Base-by-base conservation (phyloP, 2,329 filamentous ascomycete genomes). In the Trichoderma pleuroti region DNA sequence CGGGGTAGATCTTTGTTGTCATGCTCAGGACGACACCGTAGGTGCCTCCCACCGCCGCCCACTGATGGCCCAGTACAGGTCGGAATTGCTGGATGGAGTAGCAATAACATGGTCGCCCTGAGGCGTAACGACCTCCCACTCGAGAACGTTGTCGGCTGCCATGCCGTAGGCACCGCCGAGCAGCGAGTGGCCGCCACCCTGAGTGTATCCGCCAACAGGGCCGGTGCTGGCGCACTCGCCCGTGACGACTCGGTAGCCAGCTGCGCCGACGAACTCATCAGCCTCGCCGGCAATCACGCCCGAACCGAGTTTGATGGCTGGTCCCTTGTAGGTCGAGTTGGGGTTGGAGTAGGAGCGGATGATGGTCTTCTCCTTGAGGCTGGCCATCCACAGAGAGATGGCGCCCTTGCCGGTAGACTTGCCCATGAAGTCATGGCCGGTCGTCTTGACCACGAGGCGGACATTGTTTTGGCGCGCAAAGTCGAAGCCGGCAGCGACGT, bases 291-390 rank as follows among this genome's bases (percentile, higher is more conserved):
- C 36, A 72, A 85, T 82, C 26, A 88, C 82, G 69, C 87, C 87
- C 9, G 85, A 81, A 9, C 85, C 86, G 36, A 86, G 78, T 75
- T 85, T 88, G 76, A 87, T 81, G 1, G 85, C 86, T 3, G 81
- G 81, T 2, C 86, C 85, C 3, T 72, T 73, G 75, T 84, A 78
- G 14, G 72, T 70, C 16, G 30, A 18, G 21, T 73, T 69, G 36
- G 36, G 16, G 36, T 39, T 39, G 59, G 71, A 60, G 73, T 74
- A 76, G 11, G 70, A 36, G 9, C 3, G 11, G 49, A 74, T 65
- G 30, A 74, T 59, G 63, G 73, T 57, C n/a, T 72, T 73, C 10
- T 72, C 54, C 72, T 83, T 82, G n/a, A 84, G 75, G 70, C 81
- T 75, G 68, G 82, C 79, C 26, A 79, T 83, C 82, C 81, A 83